Percentiles rank a stretch among this genome's conserved stretches.
These are phyloP conservation scores for Penicillium palitans DNA, from an alignment of 2,329 filamentous ascomycete genomes.

Conservation along the genomic window DNA sequence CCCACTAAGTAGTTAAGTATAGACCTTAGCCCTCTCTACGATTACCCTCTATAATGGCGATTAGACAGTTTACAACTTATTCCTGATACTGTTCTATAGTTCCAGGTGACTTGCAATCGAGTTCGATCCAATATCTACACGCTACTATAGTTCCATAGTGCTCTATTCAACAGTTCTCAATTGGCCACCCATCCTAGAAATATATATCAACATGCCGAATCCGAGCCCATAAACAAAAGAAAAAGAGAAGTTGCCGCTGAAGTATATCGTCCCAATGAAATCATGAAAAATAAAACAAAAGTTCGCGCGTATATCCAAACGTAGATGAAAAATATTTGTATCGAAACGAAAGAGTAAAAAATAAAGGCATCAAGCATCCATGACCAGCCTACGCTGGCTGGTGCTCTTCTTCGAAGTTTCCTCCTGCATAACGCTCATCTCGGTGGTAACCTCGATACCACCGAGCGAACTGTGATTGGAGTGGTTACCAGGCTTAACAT, in stretches of 20 bases:
- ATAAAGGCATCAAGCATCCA: slow-evolving; percentile 18
- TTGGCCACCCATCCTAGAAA: background rate
- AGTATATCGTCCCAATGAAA: slow-evolving; percentile 12
- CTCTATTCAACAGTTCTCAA: background rate
- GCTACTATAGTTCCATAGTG: no score
- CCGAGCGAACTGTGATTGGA: no score
- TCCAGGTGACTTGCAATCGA: no score
- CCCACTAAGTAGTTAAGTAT: no score
- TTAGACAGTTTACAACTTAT: no score
- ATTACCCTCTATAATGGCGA: no score
- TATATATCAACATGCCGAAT: background rate
- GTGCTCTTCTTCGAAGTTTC: slow-evolving; percentile 13
- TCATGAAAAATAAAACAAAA: slow-evolving; percentile 6
- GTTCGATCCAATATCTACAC: no score
- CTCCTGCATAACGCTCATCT: no score
- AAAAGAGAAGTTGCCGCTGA: background rate
- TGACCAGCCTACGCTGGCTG: slow-evolving; percentile 28
- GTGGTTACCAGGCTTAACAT: no score
- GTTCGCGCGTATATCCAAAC: background rate
- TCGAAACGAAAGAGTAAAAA: background rate
- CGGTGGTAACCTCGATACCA: no score
- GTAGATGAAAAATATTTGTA: background rate
- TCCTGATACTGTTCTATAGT: no score
- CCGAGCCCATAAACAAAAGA: background rate
- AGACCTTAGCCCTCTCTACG: no score